Evolutionary conservation across 495 filamentous ascomycete species (phyloP).

Genomic region (Penicillium canescens): DNA sequence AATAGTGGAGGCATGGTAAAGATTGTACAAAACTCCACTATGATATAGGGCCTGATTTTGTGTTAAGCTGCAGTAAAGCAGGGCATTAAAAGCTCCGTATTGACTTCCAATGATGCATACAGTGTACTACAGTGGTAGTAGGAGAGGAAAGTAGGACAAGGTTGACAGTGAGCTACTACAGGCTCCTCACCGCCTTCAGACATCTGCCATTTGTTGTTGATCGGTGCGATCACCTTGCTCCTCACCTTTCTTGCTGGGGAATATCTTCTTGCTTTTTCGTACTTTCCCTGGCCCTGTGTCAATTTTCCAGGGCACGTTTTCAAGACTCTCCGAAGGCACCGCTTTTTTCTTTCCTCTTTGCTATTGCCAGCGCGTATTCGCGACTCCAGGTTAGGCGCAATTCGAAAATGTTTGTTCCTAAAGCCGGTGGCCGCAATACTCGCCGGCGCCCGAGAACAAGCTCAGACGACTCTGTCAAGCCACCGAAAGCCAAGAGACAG

Average conservation of each 20-base stretch:
- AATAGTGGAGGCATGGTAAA: no score
- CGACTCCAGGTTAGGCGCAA: not conserved
- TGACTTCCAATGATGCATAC: not conserved
- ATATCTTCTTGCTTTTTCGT: not conserved
- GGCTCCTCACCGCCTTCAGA: not conserved
- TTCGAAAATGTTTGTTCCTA: conserved; percentile 63
- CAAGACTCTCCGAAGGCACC: not conserved
- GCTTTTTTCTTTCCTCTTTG: not conserved
- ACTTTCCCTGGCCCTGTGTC: not conserved
- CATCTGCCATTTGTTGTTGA: not conserved
- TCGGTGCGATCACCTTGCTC: not conserved
- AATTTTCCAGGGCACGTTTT: not conserved
- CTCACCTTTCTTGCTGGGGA: not conserved
- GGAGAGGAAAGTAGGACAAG: no score
- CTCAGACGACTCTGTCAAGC: conserved; percentile 62
- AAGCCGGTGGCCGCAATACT: conserved; percentile 55
- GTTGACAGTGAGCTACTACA: not conserved
- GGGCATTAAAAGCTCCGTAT: no score
- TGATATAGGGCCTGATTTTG: no score
- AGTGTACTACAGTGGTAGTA: not conserved
- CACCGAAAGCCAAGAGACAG: conserved; percentile 72
- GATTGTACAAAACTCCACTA: no score
- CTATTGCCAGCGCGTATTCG: conserved; percentile 9
- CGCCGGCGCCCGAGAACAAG: conserved; percentile 67
- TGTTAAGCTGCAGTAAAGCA: no score